Evolutionary conservation across 805 yeast species (phyloP).

Genomic region (Kodamaea nitidulidarum): DNA sequence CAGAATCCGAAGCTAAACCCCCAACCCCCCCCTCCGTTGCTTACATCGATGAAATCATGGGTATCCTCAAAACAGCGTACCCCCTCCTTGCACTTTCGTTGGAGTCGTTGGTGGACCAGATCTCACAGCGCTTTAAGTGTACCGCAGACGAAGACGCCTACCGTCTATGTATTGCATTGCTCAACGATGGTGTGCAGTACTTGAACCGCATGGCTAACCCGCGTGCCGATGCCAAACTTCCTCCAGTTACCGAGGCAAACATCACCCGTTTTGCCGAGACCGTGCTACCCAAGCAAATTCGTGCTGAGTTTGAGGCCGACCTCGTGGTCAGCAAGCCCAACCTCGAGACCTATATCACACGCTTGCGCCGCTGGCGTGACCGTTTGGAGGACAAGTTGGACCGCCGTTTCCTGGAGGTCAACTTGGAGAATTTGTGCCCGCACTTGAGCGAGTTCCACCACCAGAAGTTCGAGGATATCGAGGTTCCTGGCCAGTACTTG

Average conservation of each 20-base stretch:
- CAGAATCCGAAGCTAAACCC: no score
- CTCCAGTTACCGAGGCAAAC: constrained; percentile 87
- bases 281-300: constrained; percentile 80
- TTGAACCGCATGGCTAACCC: constrained; percentile 84
- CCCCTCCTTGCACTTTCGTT: constrained; percentile 88
- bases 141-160: constrained; percentile 96
- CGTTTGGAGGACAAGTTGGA: constrained; percentile 89
- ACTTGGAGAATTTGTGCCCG: constrained; percentile 87
- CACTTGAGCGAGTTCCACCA: constrained; percentile 96
- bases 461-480: constrained; percentile 96
- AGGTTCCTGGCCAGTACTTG: constrained; percentile 94
- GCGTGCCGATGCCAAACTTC: constrained; percentile 80
- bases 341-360: constrained; percentile 77
- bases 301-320: constrained; percentile 89
- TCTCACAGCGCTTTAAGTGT: constrained; percentile 87
- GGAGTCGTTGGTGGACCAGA: constrained; percentile 94
- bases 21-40: no score
- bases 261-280: constrained; percentile 88
- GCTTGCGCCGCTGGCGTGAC: constrained; percentile 88
- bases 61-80: constrained; percentile 92
- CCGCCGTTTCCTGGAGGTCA: constrained; percentile 71
- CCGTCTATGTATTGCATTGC: constrained; percentile 82
- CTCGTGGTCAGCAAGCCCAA: constrained; percentile 84
- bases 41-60: constrained; percentile 82
- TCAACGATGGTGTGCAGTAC: constrained; percentile 91